phyloP scores from a whole-genome alignment of 495 filamentous ascomycete species.

The Talaromyces proteolyticus region DNA sequence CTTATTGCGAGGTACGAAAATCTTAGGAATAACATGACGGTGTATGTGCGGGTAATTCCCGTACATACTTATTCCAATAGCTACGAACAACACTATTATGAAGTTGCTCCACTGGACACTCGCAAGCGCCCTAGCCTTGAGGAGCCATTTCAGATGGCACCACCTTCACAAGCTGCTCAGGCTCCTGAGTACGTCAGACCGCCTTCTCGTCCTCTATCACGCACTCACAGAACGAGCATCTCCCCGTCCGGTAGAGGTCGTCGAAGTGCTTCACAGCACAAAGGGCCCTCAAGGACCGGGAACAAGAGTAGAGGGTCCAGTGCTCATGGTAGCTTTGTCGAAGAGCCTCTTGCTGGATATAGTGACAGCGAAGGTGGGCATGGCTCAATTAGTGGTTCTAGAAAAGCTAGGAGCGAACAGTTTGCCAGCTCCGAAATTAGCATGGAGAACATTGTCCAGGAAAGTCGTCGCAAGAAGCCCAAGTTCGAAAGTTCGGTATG shows the following conservation, averaged over 20 bases:
- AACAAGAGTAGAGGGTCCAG: conserved; percentile 65
- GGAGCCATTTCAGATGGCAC: conserved; percentile 52
- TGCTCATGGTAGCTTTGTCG: conserved; percentile 57
- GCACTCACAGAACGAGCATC: conserved; percentile 71
- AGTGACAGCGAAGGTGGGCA: conserved; percentile 77
- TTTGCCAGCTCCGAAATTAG: conserved; percentile 95
- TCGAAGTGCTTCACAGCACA: conserved; percentile 76
- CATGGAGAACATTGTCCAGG: conserved; percentile 95
- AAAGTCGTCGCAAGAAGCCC: conserved; percentile 87
- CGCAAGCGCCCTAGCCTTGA: conserved; percentile 46
- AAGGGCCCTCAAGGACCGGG: conserved; percentile 56
- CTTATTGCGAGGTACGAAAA: conserved; percentile 96
- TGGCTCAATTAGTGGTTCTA: conserved; percentile 62
- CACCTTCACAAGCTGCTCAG: conserved; percentile 41
- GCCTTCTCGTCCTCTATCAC: conserved; percentile 59
- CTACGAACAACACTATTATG: conserved; percentile 37
- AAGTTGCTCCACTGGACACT: conserved; percentile 30
- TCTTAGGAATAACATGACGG: conserved; percentile 79
- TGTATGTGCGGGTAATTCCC: conserved; percentile 78
- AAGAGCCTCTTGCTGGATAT: conserved; percentile 62
- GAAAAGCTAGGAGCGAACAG: conserved; percentile 68
- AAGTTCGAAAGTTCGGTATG: conserved; percentile 98
- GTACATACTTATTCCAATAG: conserved; percentile 42
- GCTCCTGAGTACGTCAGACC: conserved; percentile 48
- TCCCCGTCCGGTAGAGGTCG: conserved; percentile 75